These are phyloP conservation scores for Claviceps paspali DNA, from an alignment of 2,329 filamentous ascomycete species.

Conservation along the genomic window DNA sequence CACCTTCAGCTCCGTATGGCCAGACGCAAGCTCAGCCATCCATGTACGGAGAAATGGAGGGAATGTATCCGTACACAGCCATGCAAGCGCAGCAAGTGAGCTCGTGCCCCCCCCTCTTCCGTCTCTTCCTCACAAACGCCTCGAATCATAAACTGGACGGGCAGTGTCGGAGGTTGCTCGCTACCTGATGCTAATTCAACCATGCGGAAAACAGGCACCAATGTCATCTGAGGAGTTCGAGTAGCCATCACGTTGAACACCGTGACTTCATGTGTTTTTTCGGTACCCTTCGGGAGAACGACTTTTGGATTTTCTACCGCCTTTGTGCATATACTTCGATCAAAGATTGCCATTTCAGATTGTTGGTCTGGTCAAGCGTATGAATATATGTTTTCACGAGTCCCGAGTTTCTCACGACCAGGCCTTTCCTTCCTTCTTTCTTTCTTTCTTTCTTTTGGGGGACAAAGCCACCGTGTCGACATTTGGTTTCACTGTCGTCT, in stretches of 20 bases:
- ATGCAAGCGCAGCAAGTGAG: slow-evolving; percentile 74
- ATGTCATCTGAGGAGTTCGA: slow-evolving; percentile 33
- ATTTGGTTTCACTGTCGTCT: too few relatives aligned
- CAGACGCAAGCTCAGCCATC: slow-evolving; percentile 50
- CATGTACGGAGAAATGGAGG: slow-evolving; percentile 70
- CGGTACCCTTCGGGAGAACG: neutral
- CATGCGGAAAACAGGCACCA: slow-evolving; percentile 19
- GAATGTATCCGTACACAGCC: slow-evolving; percentile 70
- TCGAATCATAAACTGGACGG: neutral
- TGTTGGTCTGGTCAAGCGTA: slow-evolving; percentile 7
- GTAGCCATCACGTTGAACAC: slow-evolving; percentile 10
- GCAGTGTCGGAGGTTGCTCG: neutral
- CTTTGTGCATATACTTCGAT: neutral
- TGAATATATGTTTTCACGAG: slow-evolving; percentile 3
- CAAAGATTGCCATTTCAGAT: neutral
- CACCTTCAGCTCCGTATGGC: slow-evolving; percentile 56
- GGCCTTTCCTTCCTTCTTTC: too few relatives aligned
- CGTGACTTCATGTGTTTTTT: too few relatives aligned
- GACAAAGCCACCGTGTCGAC: too few relatives aligned
- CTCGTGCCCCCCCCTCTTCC: slow-evolving; percentile 4
- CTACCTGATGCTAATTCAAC: neutral
- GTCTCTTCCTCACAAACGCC: neutral
- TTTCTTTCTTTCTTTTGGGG: too few relatives aligned
- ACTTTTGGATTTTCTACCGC: neutral
- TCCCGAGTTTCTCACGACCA: neutral